phyloP scores from a whole-genome alignment of 805 yeast genomes.

The Ascoidea tarda region DNA sequence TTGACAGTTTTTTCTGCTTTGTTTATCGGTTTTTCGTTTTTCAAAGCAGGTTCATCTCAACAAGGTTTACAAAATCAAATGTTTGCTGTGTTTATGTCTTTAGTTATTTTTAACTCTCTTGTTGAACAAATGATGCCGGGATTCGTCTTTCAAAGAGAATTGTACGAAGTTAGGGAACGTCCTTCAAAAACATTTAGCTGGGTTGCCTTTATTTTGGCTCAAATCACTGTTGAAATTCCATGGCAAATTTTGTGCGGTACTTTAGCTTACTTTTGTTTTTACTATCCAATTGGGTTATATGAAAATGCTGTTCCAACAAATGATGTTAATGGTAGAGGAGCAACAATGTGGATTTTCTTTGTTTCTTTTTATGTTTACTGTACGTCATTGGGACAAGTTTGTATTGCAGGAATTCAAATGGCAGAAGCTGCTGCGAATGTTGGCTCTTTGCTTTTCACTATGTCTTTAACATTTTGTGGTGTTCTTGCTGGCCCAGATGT shows the following conservation, averaged over 20 bases:
- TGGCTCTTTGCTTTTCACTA: slow-evolving; percentile 40
- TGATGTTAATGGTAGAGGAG: slow-evolving; percentile 38
- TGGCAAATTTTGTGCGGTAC: slow-evolving; percentile 51
- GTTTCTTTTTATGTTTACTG: slow-evolving; percentile 37
- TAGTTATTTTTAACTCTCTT: slow-evolving; percentile 36
- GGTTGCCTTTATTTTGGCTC: slow-evolving; percentile 38
- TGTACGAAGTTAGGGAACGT: slow-evolving; percentile 61
- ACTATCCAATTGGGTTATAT: slow-evolving; percentile 62
- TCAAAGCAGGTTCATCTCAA: slow-evolving; percentile 41
- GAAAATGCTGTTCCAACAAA: slow-evolving; percentile 36
- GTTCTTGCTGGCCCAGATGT: slow-evolving; percentile 41
- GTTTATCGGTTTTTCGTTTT: slow-evolving; percentile 59
- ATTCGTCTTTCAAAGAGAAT: slow-evolving; percentile 42
- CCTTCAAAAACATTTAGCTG: slow-evolving; percentile 61
- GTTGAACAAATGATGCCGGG: slow-evolving; percentile 51
- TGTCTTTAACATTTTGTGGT: slow-evolving; percentile 67
- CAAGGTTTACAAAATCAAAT: slow-evolving; percentile 58
- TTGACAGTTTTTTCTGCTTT: slow-evolving; percentile 39
- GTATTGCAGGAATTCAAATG: slow-evolving; percentile 43
- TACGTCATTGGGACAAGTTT: slow-evolving; percentile 43
- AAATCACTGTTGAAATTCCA: slow-evolving; percentile 49
- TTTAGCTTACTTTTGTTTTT: slow-evolving; percentile 45
- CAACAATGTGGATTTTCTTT: slow-evolving; percentile 32
- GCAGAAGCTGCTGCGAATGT: slow-evolving; percentile 54
- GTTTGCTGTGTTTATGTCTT: slow-evolving; percentile 43